Percentiles rank a stretch among this genome's conserved stretches.
phyloP scores from a whole-genome alignment of 2,329 filamentous ascomycete genomes.

The Colletotrichum aenigma region DNA sequence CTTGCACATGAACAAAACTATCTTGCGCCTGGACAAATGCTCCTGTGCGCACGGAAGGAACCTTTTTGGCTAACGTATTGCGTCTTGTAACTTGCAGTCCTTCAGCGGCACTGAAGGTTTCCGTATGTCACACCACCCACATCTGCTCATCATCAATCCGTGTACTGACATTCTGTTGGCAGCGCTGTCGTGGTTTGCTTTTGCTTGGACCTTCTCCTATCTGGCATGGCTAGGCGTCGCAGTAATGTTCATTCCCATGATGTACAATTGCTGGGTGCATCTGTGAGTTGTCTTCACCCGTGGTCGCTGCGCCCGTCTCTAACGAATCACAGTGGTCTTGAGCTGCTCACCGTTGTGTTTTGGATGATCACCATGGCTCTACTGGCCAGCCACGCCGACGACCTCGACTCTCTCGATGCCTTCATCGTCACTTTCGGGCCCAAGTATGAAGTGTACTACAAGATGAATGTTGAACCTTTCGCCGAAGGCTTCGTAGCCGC shows the following conservation, averaged over 20 bases:
- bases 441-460: slow-evolving; percentile 18
- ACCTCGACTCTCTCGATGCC: slow-evolving; percentile 20
- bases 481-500: slow-evolving; percentile 19
- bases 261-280: slow-evolving; percentile 25
- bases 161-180: background rate
- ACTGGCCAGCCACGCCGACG: slow-evolving; percentile 21
- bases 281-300: background rate
- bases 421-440: slow-evolving; percentile 19
- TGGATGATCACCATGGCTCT: slow-evolving; percentile 22
- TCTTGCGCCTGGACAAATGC: background rate
- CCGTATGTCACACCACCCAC: slow-evolving; percentile 15
- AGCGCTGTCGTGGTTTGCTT: slow-evolving; percentile 23
- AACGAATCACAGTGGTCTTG: slow-evolving; percentile 8
- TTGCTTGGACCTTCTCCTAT: slow-evolving; percentile 22
- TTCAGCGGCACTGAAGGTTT: slow-evolving; percentile 22
- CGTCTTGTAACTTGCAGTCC: background rate
- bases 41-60: background rate
- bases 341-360: slow-evolving; percentile 20
- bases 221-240: slow-evolving; percentile 21
- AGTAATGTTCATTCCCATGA: slow-evolving; percentile 17
- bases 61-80: background rate
- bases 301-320: background rate
- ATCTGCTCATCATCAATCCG: background rate
- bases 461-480: slow-evolving; percentile 15
- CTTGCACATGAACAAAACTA: background rate